Evolutionary conservation across 345 rosid species (phyloP).

Genomic region (Citrus unshiu): DNA sequence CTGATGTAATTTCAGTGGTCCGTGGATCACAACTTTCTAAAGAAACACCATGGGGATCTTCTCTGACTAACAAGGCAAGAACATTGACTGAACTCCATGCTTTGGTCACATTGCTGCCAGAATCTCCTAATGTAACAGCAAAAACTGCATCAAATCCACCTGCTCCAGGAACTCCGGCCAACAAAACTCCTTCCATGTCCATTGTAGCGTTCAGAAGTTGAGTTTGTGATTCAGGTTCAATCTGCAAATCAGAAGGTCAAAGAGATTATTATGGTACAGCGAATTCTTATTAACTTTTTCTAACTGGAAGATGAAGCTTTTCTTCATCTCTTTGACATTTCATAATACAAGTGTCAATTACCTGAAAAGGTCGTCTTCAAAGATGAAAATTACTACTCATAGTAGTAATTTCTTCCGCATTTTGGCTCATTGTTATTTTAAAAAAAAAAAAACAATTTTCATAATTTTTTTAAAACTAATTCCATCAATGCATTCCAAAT

Average conservation of each 20-base stretch:
- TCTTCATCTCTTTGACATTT: neutral
- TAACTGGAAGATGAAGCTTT: neutral
- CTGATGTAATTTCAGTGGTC: conserved; percentile 50
- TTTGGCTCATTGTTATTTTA: too few species aligned
- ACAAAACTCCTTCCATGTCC: conserved; percentile 78
- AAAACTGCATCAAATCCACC: conserved; percentile 97
- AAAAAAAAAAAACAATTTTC: neutral
- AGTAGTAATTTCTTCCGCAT: neutral
- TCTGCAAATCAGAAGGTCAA: conserved; percentile 49
- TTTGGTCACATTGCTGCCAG: conserved; percentile 46
- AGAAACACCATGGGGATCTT: conserved; percentile 85
- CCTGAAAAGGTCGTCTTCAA: neutral
- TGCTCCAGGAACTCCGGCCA: conserved; percentile 96
- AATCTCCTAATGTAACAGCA: conserved; percentile 68
- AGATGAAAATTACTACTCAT: neutral
- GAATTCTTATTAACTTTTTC: neutral
- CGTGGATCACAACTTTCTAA: conserved; percentile 83
- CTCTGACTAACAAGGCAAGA: conserved; percentile 79
- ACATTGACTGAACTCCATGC: conserved; percentile 75
- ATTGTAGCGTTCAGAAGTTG: conserved; percentile 76
- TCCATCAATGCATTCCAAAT: neutral
- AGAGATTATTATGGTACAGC: conserved; percentile 4
- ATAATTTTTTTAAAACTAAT: neutral
- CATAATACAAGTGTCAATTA: neutral
- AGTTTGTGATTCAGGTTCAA: conserved; percentile 83